phyloP scores from a whole-genome alignment of 140 eudicot genomes.

The Cichorium intybus region DNA sequence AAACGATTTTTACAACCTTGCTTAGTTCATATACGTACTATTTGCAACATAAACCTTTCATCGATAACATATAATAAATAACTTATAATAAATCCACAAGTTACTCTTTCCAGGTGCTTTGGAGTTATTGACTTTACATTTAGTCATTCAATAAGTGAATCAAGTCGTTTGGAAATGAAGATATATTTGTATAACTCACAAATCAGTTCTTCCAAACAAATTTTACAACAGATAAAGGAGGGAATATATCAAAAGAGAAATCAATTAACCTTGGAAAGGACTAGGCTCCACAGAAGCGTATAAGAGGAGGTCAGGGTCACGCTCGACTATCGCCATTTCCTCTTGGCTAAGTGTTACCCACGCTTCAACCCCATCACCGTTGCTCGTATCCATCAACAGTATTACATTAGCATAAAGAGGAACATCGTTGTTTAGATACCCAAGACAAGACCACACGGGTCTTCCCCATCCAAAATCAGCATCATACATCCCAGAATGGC shows the following conservation, averaged over 20 bases:
- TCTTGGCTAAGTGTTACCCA: conserved; percentile 11
- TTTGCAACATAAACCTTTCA: too few relatives aligned
- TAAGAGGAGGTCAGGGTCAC: not conserved
- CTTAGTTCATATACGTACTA: too few relatives aligned
- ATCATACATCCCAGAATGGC: not conserved
- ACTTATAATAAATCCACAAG: too few relatives aligned
- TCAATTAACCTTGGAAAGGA: not conserved
- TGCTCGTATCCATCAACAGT: conserved; percentile 5
- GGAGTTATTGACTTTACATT: too few relatives aligned
- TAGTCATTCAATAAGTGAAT: too few relatives aligned
- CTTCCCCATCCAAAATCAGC: conserved; percentile 21
- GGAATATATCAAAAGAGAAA: not conserved
- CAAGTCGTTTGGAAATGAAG: too few relatives aligned
- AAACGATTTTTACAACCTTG: too few relatives aligned
- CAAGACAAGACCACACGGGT: not conserved
- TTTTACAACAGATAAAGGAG: too few relatives aligned
- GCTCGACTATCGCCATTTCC: conserved; percentile 7
- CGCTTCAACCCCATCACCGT: conserved; percentile 8
- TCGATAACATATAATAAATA: too few relatives aligned
- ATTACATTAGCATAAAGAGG: not conserved
- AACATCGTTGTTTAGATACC: not conserved
- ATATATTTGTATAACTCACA: too few relatives aligned
- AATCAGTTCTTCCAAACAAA: too few relatives aligned
- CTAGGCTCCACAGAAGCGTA: conserved; percentile 9
- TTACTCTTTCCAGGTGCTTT: too few relatives aligned